These are phyloP conservation scores for Oenanthe javanica DNA, from an alignment of 140 eudicot species.

Conservation along the genomic window DNA sequence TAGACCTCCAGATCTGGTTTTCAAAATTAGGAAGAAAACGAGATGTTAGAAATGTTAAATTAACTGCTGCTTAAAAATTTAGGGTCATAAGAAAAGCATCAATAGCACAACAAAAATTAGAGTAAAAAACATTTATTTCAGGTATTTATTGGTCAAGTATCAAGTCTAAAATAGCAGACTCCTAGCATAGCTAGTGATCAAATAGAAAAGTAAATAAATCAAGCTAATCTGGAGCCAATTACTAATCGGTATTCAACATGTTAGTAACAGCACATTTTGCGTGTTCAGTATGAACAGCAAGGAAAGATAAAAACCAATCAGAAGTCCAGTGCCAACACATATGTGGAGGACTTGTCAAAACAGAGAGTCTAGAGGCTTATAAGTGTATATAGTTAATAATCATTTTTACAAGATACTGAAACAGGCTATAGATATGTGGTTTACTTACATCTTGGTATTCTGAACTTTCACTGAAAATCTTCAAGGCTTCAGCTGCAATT, in stretches of 20 bases:
- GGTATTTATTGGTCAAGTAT: background rate
- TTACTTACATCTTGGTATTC: constrained; percentile 62
- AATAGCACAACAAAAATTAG: background rate
- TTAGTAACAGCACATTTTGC: background rate
- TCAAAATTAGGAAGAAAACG: background rate
- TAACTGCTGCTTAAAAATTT: background rate
- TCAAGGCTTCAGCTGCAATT: constrained; percentile 65
- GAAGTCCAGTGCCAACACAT: background rate
- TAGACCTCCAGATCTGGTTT: constrained; percentile 74
- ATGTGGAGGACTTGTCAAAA: background rate
- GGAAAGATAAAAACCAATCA: background rate
- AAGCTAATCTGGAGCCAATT: background rate
- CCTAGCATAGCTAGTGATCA: background rate
- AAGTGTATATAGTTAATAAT: background rate
- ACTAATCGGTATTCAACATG: background rate
- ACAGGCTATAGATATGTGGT: constrained; percentile 7
- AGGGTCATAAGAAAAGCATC: background rate
- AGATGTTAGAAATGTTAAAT: background rate
- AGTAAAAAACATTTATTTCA: background rate
- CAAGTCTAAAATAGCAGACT: background rate
- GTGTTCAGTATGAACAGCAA: background rate
- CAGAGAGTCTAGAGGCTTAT: background rate
- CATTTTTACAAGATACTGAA: background rate
- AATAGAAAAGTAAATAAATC: background rate
- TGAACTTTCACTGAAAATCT: constrained; percentile 65